Evolutionary conservation across 345 rosid genomes (phyloP), one percentile per base, ranked within the genome.

Genomic region (Boechera stricta): DNA sequence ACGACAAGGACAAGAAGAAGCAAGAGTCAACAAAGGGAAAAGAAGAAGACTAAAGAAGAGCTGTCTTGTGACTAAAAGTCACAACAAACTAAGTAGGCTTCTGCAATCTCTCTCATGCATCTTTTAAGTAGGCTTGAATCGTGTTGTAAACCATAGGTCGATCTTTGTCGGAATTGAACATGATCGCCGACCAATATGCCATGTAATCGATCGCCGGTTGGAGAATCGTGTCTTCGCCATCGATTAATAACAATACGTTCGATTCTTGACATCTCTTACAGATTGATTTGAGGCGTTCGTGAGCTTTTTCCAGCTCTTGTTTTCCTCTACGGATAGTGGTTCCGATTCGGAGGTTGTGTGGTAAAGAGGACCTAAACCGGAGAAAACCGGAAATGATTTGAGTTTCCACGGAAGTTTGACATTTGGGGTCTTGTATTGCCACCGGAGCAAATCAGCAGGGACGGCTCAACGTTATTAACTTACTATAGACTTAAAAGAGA

Each of bases 71-170:
- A 18, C 21, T 18, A 18, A 18, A 18, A 18, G 21, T 18, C 21
- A 18, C 21, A 18, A 18, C 21, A 18, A 18, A 18, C 21, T 18
- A 18, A 21, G 1, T 21, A 21, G 21, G 21, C 21, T 21, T 21
- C 1, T 79, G 72, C 69, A 94, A 33, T 42, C 97, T 84, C 33
- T 88, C 92, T 76, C 85, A 83, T 0, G 98, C 80, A 59, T 94
- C 98, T 79, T 94, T 94, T 76, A 90, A 60, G 74, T 94, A 94
- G 0, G 95, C 85, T 75, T 94, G 98, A 28, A 90, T 80, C 7
- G 98, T 94, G 5, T 84, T 84, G 33, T 87, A 91, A 5, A 94
- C 89, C 13, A 89, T 56, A 0, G 92, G 89, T 39, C 77, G 74
- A 4, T 67, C 84, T 26, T 71, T 76, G 54, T 73, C 79, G 5